phyloP scores from a whole-genome alignment of 371 early-diverging fungal genomes.

The Capillidium rhysosporum region DNA sequence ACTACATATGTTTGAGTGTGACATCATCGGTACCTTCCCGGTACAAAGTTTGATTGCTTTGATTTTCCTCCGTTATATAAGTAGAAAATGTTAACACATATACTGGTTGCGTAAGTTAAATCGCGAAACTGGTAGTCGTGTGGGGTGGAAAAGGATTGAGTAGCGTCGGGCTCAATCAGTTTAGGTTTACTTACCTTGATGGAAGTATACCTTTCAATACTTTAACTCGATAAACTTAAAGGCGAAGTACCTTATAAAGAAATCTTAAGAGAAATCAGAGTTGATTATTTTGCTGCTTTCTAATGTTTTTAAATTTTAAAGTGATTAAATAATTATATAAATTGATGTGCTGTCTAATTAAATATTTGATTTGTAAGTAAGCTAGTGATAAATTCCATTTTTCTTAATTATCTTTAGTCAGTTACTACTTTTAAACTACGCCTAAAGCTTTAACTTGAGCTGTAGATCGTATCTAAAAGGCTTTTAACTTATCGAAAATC shows the following conservation, averaged over 20 bases:
- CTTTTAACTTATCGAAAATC: too few species aligned
- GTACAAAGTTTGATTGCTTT: constrained; percentile 78
- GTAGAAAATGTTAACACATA: constrained; percentile 97
- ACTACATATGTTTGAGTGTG: constrained; percentile 79
- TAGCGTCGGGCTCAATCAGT: constrained; percentile 54
- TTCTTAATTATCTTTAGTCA: too few species aligned
- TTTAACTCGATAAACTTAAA: background rate
- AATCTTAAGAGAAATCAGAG: constrained; percentile 97
- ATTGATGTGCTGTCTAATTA: constrained; percentile 99
- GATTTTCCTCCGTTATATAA: constrained; percentile 72
- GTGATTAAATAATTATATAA: constrained; percentile 99
- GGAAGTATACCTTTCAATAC: constrained; percentile 47
- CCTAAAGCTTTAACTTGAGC: too few species aligned
- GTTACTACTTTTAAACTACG: too few species aligned
- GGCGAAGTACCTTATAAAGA: constrained; percentile 80
- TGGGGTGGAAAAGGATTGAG: constrained; percentile 70
- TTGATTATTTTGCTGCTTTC: constrained; percentile 90
- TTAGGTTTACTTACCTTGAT: constrained; percentile 83
- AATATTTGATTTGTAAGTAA: constrained; percentile 94
- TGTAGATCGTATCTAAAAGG: too few species aligned
- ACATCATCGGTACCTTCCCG: constrained; percentile 99
- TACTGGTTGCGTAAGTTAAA: constrained; percentile 91
- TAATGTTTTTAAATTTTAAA: constrained; percentile 87
- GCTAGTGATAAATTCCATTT: constrained; percentile 97
- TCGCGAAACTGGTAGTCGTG: constrained; percentile 99